Percentiles rank a stretch among this genome's conserved stretches.
Evolutionary conservation across 108 stramenopile species (phyloP).

Genomic region (Schizochytrium sp.): DNA sequence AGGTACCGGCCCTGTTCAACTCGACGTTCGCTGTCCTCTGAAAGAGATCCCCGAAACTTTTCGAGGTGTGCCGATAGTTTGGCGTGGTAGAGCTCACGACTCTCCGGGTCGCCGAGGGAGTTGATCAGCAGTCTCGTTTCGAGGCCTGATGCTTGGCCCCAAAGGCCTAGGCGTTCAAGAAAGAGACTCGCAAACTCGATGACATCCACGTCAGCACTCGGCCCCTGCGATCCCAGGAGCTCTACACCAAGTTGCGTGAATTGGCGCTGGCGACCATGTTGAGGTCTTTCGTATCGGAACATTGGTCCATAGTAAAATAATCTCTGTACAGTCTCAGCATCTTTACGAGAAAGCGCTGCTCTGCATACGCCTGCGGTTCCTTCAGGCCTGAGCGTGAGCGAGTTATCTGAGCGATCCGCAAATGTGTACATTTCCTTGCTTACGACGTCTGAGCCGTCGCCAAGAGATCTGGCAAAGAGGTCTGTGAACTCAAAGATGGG

Average conservation of each 20-base stretch:
- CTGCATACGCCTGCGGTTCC: conserved; percentile 37
- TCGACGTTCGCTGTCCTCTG: neutral
- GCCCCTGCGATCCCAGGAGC: neutral
- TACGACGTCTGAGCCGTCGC: conserved; percentile 55
- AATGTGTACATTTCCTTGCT: conserved; percentile 59
- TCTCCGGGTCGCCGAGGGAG: conserved; percentile 40
- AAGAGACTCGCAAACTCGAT: neutral
- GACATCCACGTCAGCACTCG: conserved; percentile 1
- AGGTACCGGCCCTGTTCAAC: neutral
- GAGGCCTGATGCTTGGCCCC: neutral
- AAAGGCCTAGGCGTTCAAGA: neutral
- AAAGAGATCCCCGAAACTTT: neutral
- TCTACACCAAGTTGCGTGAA: conserved; percentile 59
- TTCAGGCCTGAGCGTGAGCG: conserved; percentile 1
- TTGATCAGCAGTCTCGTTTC: conserved; percentile 46
- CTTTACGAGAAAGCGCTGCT: neutral
- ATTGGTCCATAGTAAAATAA: conserved; percentile 49
- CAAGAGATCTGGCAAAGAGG: conserved; percentile 23
- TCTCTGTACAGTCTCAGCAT: neutral
- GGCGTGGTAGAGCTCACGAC: neutral
- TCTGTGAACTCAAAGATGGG: conserved; percentile 51
- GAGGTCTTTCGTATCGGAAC: conserved; percentile 60
- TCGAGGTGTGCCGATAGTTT: neutral
- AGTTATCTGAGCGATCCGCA: neutral
- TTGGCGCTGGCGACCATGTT: conserved; percentile 50